phyloP scores from a whole-genome alignment of 2,329 filamentous ascomycete genomes.

The Colletotrichum truncatum region DNA sequence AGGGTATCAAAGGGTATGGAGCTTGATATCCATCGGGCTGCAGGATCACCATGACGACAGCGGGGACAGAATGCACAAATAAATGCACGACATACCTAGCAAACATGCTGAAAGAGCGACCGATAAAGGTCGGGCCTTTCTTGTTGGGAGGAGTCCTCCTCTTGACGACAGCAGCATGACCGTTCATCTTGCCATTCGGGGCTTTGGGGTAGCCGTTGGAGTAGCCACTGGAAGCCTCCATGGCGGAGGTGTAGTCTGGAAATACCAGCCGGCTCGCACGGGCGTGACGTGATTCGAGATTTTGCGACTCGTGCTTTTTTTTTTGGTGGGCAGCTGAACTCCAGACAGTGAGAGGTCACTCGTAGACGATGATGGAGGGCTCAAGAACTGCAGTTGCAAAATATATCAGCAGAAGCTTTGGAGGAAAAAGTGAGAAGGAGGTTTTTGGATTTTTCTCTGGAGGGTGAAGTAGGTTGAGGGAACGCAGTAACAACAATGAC shows the following conservation, averaged over 20 bases:
- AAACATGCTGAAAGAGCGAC: conserved; percentile 55
- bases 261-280: conserved; percentile 11
- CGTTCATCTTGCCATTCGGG: conserved; percentile 38
- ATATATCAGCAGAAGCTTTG: neutral
- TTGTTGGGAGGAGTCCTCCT: conserved; percentile 37
- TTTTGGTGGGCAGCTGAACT: neutral
- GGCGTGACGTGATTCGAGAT: conserved; percentile 21
- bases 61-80: neutral
- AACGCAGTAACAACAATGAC: neutral
- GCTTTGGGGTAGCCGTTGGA: conserved; percentile 39
- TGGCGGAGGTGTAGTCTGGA: conserved; percentile 35
- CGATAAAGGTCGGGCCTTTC: conserved; percentile 41
- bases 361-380: neutral
- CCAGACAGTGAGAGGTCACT: neutral
- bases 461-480: neutral
- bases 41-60: neutral
- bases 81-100: conserved; percentile 59
- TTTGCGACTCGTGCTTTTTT: neutral
- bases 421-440: neutral
- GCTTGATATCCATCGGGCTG: neutral
- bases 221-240: conserved; percentile 53
- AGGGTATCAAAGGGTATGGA: neutral
- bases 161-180: conserved; percentile 41
- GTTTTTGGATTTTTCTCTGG: too few species aligned
- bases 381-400: neutral